These are phyloP conservation scores for Pholiota adiposa DNA, from an alignment of 1,284 basidiomycete species.

Conservation along the genomic window DNA sequence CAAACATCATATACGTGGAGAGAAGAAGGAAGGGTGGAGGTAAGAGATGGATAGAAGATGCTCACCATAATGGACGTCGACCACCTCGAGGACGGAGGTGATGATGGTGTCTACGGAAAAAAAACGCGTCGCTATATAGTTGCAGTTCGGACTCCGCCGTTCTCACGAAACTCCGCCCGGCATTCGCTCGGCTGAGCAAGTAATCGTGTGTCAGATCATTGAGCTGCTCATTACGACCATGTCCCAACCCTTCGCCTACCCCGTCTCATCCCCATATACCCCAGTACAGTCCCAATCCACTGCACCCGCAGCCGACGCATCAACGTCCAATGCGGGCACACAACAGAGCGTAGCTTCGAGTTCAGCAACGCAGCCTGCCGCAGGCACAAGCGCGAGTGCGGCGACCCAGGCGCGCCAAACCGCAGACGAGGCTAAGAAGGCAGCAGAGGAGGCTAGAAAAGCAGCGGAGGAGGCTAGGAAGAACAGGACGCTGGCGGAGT, in stretches of 20 bases:
- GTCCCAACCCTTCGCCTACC: conserved; percentile 37
- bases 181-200: background rate
- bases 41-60: conserved; percentile 12
- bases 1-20: conserved; percentile 70
- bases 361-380: background rate
- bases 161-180: background rate
- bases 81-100: conserved; percentile 3
- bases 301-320: conserved; percentile 48
- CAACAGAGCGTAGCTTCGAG: background rate
- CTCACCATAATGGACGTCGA: conserved; percentile 26
- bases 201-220: background rate
- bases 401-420: conserved; percentile 58
- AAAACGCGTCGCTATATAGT: conserved; percentile 22
- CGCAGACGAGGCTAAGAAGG: too few species aligned
- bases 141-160: conserved; percentile 35
- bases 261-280: conserved; percentile 32
- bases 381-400: background rate
- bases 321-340: conserved; percentile 17
- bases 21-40: conserved; percentile 14
- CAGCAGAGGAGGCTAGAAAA: too few species aligned
- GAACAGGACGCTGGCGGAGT: conserved; percentile 91
- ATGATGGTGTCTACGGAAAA: background rate
- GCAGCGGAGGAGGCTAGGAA: conserved; percentile 85
- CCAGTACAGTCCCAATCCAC: conserved; percentile 23
- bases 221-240: conserved; percentile 27